phyloP scores from a whole-genome alignment of 768 basidiomycete genomes.

The Termitomyces sp. region DNA sequence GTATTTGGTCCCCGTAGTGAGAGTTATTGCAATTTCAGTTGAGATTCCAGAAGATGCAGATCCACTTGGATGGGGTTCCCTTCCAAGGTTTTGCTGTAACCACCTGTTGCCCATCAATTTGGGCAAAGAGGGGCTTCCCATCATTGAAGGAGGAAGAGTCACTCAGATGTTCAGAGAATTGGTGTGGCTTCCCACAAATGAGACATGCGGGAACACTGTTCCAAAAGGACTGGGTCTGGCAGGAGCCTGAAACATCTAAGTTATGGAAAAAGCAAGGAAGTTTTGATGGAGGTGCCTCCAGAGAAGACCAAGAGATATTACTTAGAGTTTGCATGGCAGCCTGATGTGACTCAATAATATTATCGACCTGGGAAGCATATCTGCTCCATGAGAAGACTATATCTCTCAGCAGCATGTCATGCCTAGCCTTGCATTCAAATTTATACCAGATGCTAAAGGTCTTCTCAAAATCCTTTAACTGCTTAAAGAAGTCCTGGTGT shows the following conservation, averaged over 20 bases:
- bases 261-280: not conserved
- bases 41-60: constrained; percentile 16
- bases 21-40: not conserved
- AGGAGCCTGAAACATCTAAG: not conserved
- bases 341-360: too few relatives aligned
- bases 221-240: not conserved
- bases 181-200: too few relatives aligned
- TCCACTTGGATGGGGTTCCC: not conserved
- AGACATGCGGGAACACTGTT: too few relatives aligned
- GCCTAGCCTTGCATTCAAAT: constrained; percentile 1
- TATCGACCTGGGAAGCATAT: not conserved
- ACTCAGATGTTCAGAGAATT: too few relatives aligned
- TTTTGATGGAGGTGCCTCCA: not conserved
- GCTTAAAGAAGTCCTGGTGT: too few relatives aligned
- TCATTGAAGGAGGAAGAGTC: constrained; percentile 1
- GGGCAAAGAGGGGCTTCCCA: constrained; percentile 2
- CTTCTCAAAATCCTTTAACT: too few relatives aligned
- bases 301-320: not conserved
- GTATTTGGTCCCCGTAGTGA: constrained; percentile 5
- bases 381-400: not conserved
- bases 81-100: not conserved
- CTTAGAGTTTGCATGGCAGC: not conserved
- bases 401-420: not conserved
- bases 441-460: too few relatives aligned
- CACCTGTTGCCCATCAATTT: not conserved